These are phyloP conservation scores for Kurtzmaniella fragi DNA, from an alignment of 805 yeast genomes.

Conservation along the genomic window DNA sequence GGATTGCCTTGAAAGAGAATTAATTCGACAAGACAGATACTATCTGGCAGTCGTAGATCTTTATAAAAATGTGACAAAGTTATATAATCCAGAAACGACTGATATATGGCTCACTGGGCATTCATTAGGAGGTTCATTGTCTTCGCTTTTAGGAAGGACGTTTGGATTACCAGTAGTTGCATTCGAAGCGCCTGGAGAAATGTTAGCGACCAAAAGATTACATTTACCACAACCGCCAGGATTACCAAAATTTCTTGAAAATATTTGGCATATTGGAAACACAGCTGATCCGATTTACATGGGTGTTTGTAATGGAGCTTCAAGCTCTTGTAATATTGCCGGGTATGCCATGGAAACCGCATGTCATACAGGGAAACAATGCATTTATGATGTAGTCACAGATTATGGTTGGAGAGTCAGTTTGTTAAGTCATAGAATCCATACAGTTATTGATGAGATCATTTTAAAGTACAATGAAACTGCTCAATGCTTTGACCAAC, in stretches of 20 bases:
- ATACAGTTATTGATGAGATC: conserved; percentile 82
- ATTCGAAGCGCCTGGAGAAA: conserved; percentile 91
- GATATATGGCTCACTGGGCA: conserved; percentile 93
- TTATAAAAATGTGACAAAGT: conserved; percentile 59
- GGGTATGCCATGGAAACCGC: conserved; percentile 97
- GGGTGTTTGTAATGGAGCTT: conserved; percentile 96
- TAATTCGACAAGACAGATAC: conserved; percentile 71
- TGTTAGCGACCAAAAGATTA: conserved; percentile 73
- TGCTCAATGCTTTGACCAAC: conserved; percentile 67
- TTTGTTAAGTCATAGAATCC: conserved; percentile 82
- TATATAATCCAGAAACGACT: conserved; percentile 60
- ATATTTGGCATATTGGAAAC: conserved; percentile 93
- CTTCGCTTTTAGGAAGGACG: conserved; percentile 79
- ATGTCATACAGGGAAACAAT: conserved; percentile 86
- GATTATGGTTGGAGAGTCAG: conserved; percentile 92
- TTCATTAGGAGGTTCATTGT: conserved; percentile 87
- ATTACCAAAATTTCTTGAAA: conserved; percentile 66
- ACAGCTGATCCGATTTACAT: conserved; percentile 95
- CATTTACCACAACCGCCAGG: conserved; percentile 96
- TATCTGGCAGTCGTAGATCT: conserved; percentile 75
- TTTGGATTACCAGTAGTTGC: conserved; percentile 87
- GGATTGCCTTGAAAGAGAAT: conserved; percentile 73
- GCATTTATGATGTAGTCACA: conserved; percentile 83
- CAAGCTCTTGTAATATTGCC: conserved; percentile 80
- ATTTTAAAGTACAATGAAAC: conserved; percentile 68